Evolutionary conservation across 2,329 filamentous ascomycete species (phyloP).

Genomic region (Lomentospora prolificans): DNA sequence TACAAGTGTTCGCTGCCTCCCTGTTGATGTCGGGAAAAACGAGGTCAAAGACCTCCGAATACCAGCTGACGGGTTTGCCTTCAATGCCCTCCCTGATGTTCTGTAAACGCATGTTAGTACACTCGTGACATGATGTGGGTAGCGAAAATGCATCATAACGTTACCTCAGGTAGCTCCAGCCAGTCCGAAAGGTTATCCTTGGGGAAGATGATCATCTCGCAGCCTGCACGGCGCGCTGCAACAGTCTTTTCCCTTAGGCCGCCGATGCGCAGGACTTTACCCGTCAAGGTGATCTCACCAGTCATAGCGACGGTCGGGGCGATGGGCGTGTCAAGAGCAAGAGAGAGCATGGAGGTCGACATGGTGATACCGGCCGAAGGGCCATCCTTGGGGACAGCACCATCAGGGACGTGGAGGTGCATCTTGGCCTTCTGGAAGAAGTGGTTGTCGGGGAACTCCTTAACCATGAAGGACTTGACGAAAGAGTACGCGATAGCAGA

Average conservation of each 20-base stretch:
- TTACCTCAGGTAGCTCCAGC: slow-evolving; percentile 90
- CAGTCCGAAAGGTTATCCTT: slow-evolving; percentile 94
- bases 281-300: slow-evolving; percentile 90
- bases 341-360: slow-evolving; percentile 82
- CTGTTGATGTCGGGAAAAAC: slow-evolving; percentile 77
- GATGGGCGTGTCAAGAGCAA: slow-evolving; percentile 70
- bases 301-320: slow-evolving; percentile 94
- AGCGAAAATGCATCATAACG: slow-evolving; percentile 33
- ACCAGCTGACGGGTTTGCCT: slow-evolving; percentile 87
- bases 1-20: slow-evolving; percentile 66
- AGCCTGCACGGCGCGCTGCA: slow-evolving; percentile 82
- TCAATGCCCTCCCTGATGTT: slow-evolving; percentile 97
- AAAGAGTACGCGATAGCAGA: slow-evolving; percentile 93
- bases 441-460: slow-evolving; percentile 76
- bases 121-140: not conserved
- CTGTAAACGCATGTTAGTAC: slow-evolving; percentile 34
- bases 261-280: slow-evolving; percentile 91
- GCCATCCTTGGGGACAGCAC: slow-evolving; percentile 90
- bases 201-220: slow-evolving; percentile 89
- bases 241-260: slow-evolving; percentile 96
- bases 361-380: slow-evolving; percentile 94
- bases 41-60: slow-evolving; percentile 82
- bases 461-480: slow-evolving; percentile 79
- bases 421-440: slow-evolving; percentile 96
- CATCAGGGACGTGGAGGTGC: slow-evolving; percentile 93